Evolutionary conservation across 352 stramenopile species (phyloP), one percentile per base, ranked within the genome.

Genomic region (Globisporangium takayamanum): DNA sequence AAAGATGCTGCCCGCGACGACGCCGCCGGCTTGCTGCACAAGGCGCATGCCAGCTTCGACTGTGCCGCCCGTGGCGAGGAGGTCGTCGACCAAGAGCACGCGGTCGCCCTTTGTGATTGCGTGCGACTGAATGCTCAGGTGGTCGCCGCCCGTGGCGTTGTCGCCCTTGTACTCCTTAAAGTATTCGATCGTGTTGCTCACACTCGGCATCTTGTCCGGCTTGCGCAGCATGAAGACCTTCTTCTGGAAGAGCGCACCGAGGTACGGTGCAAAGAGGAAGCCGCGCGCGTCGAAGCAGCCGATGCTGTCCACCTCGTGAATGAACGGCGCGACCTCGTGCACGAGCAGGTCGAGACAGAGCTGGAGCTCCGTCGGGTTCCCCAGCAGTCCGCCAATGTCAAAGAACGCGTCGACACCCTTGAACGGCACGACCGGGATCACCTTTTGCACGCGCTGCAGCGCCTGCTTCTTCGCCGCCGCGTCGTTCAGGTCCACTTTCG

Each of bases 141-240:
- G 68, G 74, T 97, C 90, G 54, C 83, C 74, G 45, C 87, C 89
- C 20, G 75, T 74, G 28, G 55, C 70, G 67, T 94, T 81, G 69
- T 98, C 89, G 51, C 93, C 94, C 59, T 88, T 71, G 72, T 96
- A 93, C 65, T 93, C 97, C 67, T 98, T 98, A 48, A 93, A 84
- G 70, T 99, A 99, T 59, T 89, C 80, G 55, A 87, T 79, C 22
- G 81, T 95, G 59, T 89, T 82, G 62, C 96, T 89, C 42, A 95
- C 85, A 60, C 95, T 98, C 46, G 96, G 96, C 87, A 99, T 98
- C 74, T 99, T 99, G 45, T 94, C 94, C 37, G 91, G 88, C 74
- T 99, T 99, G 63, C 97, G 86, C 68, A 99, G 91, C 96, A 99
- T 99, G 66, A 99, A 97, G 67, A 99, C 98, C 25, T 95, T 96